phyloP scores from a whole-genome alignment of 2,329 filamentous ascomycete genomes.

The Phialophora macrospora region DNA sequence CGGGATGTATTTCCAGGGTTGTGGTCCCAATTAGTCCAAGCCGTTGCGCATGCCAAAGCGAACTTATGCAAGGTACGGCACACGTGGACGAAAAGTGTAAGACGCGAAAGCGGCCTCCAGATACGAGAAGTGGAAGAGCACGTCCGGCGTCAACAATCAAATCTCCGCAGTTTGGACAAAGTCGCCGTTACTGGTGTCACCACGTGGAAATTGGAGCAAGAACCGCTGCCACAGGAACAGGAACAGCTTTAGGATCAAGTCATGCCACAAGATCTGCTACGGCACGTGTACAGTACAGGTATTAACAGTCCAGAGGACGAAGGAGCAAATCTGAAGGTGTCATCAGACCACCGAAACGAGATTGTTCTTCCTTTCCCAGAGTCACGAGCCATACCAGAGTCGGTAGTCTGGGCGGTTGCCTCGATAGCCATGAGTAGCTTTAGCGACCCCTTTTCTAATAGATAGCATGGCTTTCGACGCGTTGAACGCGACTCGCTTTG shows the following conservation, averaged over 20 bases:
- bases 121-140: background rate
- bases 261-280: background rate
- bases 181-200: background rate
- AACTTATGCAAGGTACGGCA: conserved; percentile 5
- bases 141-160: background rate
- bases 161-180: background rate
- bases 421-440: background rate
- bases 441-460: background rate
- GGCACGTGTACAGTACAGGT: no score
- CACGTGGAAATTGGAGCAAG: background rate
- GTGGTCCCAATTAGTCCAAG: background rate
- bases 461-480: background rate
- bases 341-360: background rate
- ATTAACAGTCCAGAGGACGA: no score
- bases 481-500: background rate
- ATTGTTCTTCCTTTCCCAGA: background rate
- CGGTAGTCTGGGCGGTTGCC: background rate
- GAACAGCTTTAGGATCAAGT: conserved; percentile 1
- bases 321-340: background rate
- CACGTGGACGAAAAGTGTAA: background rate
- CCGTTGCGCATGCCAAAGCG: background rate
- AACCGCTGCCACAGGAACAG: background rate
- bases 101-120: background rate
- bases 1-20: background rate
- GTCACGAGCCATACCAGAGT: conserved; percentile 1